phyloP scores from a whole-genome alignment of 345 rosid species.

The Pugionium dolabratum region DNA sequence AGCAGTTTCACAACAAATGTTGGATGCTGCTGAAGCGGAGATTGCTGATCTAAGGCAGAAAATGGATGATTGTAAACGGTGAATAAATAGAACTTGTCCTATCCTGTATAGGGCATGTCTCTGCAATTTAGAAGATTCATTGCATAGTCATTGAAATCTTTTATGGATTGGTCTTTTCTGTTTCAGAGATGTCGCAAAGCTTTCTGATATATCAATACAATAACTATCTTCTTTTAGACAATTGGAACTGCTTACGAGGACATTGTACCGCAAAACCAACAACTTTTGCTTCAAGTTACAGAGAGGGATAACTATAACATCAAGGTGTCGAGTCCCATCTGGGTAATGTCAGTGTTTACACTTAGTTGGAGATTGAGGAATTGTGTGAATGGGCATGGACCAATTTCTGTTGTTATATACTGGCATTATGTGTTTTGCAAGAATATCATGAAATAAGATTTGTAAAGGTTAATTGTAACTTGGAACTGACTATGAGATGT shows the following conservation, averaged over 20 bases:
- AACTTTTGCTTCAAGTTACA: conserved; percentile 85
- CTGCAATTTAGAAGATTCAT: conserved; percentile 10
- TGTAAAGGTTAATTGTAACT: not conserved
- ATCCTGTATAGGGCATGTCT: conserved; percentile 6
- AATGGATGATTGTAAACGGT: conserved; percentile 85
- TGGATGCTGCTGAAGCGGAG: conserved; percentile 99
- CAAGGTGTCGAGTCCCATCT: conserved; percentile 59
- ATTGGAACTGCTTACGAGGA: conserved; percentile 93
- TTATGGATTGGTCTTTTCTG: conserved; percentile 17
- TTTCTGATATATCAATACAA: conserved; percentile 53
- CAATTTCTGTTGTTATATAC: not conserved
- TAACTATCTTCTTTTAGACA: conserved; percentile 60
- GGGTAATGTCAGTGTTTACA: not conserved
- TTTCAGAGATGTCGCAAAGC: conserved; percentile 63
- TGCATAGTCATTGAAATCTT: conserved; percentile 9
- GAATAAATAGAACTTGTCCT: conserved; percentile 5
- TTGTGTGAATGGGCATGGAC: not conserved
- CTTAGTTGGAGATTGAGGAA: conserved; percentile 8
- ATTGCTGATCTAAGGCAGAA: conserved; percentile 91
- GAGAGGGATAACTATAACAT: conserved; percentile 98
- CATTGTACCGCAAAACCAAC: conserved; percentile 96
- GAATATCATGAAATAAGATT: not conserved
- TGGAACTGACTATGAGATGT: conserved; percentile 6
- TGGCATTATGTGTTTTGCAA: conserved; percentile 3
- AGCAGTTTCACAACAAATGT: conserved; percentile 86